Evolutionary conservation across 768 basidiomycete species (phyloP), one percentile per base, ranked within the genome.

Genomic region (Infundibulicybe gibba): DNA sequence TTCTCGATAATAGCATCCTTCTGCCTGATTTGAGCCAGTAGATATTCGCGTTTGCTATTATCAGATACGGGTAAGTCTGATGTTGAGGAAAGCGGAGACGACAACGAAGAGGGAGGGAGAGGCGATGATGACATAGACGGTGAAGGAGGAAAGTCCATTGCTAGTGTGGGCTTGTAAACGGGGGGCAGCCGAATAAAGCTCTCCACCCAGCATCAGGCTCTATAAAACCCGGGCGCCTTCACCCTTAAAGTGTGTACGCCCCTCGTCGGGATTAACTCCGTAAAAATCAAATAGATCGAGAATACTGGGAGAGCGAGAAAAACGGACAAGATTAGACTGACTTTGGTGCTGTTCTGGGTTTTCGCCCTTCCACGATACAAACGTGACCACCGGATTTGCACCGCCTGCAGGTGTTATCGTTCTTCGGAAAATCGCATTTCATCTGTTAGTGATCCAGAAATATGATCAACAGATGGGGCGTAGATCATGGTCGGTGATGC

Each of bases 1-100:
- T 83, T 86, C 52, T 90, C 87, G 54, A 93, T 92, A 54, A 92
- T 85, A 15, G 80, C 73, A 67, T 93, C 90, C 69, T 93, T 93
- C 68, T 93, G 90, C 45, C 84, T 78, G 52, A 93, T 84, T 61
- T 92, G 87, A 4, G 88, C 87, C 19, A 92, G 77, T 14, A 93
- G 72, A 59, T 90, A 90, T 58, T 92, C 90, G 48, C 89, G 81
- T 70, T 91, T 91, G 60, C 90, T 93, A 55, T 63, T 68, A 15
- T 52, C 58, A 55, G 62, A 61, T 56, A 66, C 55, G 53, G 74
- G 61, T 52, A 71, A 69, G 54, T 70, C 67, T 40, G 71, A 67
- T 35, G 64, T 62, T 50, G 62, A 52, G 44, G 66, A 64, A 5
- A 57, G 48, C 33, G 66, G 61, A 2, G 57, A 58, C 33, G 53